Base-by-base conservation (phyloP, 768 basidiomycete genomes). In the Galerina marginata region DNA sequence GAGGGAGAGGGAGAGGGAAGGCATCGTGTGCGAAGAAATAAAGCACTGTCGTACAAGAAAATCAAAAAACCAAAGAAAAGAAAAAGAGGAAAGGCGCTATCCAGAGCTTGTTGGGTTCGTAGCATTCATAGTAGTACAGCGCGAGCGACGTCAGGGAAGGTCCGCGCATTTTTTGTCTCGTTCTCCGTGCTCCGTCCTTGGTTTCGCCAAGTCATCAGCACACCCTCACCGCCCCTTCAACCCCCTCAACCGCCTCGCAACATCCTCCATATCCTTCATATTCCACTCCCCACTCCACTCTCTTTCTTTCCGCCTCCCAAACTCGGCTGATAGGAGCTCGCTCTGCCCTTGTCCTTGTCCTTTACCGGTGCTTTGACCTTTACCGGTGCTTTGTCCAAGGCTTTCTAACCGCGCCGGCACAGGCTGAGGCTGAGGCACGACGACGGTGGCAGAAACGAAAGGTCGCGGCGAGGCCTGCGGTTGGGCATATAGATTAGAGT, bases 251-350 rank as follows among this genome's bases (percentile, higher is more conserved):
- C 62, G 66, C 61, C 53, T 71, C 56, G 71, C 60, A 23, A 78
- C 75, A 43, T 74, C 72, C 14, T 71, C 68, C 72, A 78, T 75
- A 65, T 78, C 75, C 55, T 60, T 62, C 20, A 73, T 45, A 59
- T 78, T 78, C 77, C 77, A 78, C 57, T 77, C 75, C 11, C 77
- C 77, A 55, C 72, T 77, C 77, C 77, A 78, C 50, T 77, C 77
- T 50, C 66, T 67, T 61, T 75, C 74, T 65, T 75, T 75, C 39
- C 74, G 59, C 40, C 67, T 67, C 20, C 73, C 69, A 55, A 55
- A 71, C 14, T 68, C 69, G n/a, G 45, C 40, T 12, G 48, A 48
- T 33, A 33, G 7, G 38, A 62, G 37, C n/a, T n/a, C n/a, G 12
- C 47, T 45, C 44, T 26, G 12, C 47, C 48, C 15, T 54, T 50